Evolutionary conservation across 208 protist genomes (phyloP), one percentile per base, ranked within the genome.

Genomic region (Wallacemonas rigidus): DNA sequence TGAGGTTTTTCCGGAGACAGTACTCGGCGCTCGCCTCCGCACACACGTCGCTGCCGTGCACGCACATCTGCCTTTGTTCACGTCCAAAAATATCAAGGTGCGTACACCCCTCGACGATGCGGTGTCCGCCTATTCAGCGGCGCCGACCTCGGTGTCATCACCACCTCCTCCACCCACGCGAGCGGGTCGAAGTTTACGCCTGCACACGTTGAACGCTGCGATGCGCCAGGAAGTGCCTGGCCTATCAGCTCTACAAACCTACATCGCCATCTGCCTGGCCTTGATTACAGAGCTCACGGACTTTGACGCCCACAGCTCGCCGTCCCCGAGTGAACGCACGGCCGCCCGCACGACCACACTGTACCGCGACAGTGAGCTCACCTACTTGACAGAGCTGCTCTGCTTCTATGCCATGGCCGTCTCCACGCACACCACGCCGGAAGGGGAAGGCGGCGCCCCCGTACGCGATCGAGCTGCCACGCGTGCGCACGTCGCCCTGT

Each of bases 201-300:
- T 62, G 36, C 14, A 6, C 26, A 62, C 56, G 15, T 38, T 62
- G 36, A 36, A 62, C 35, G 56, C 56, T 3, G 38, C 43, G 6
- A 9, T 41, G 14, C 35, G 26, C 56, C 36, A 62, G 56, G 56
- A 62, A 8, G 56, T 38, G 17, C 56, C 56, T 0, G 56, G 6
- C 8, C 56, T 62, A 3, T 4, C 9, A 6, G 9, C 36, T 3
- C 38, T 62, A 15, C 56, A 62, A 43, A 41, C 17, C 8, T 62
- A 62, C 56, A 41, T 62, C 6, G 7, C 36, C 5, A 43, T 15
- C 7, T 62, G 56, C 38, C 56, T 62, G 26, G 56, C 56, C 6
- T 38, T 62, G 14, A 62, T 62, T 15, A 15, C 56, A 41, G 56
- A 62, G 56, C 56, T 62, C 14, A 62, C 56, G 36, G 56, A 62